Evolutionary conservation across 2,329 filamentous ascomycete species (phyloP).

Genomic region (Allantophomopsis cytisporea): DNA sequence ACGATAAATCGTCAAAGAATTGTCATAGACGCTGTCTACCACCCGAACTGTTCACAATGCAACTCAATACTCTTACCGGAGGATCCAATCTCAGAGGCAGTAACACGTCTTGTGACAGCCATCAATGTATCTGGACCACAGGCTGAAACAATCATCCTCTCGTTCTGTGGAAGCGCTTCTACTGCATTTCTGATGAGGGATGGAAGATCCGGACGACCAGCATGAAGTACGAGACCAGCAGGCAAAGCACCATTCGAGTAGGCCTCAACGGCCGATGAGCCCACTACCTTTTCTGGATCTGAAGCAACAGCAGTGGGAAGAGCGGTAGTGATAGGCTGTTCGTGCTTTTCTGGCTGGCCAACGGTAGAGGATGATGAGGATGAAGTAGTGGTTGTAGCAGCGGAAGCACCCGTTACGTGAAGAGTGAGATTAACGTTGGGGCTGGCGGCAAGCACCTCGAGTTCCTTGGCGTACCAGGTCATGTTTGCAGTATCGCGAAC

Average conservation of each 20-base stretch:
- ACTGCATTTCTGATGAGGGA: slow-evolving; percentile 24
- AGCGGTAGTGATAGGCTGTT: background rate
- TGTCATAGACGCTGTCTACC: slow-evolving; percentile 4
- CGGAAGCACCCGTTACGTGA: slow-evolving; percentile 11
- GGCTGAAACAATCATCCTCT: slow-evolving; percentile 29
- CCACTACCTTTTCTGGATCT: slow-evolving; percentile 1
- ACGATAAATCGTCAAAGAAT: no score
- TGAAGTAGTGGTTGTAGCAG: background rate
- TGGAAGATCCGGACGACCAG: slow-evolving; percentile 27
- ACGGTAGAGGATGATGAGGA: background rate
- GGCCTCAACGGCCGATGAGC: no score
- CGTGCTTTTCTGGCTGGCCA: background rate
- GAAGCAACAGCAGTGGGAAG: background rate
- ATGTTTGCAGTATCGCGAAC: slow-evolving; percentile 21
- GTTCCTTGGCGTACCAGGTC: slow-evolving; percentile 14
- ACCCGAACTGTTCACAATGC: slow-evolving; percentile 27
- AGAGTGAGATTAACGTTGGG: slow-evolving; percentile 16
- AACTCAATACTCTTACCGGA: slow-evolving; percentile 34
- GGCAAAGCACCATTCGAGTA: background rate
- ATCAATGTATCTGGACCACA: slow-evolving; percentile 33
- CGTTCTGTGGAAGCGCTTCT: slow-evolving; percentile 15
- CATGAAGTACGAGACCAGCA: slow-evolving; percentile 3
- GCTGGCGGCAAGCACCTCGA: slow-evolving; percentile 14
- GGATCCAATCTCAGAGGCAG: slow-evolving; percentile 26
- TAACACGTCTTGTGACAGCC: slow-evolving; percentile 27